Conservation (phyloP, 768 basidiomycete species). For the Suillus tomentosus region DNA sequence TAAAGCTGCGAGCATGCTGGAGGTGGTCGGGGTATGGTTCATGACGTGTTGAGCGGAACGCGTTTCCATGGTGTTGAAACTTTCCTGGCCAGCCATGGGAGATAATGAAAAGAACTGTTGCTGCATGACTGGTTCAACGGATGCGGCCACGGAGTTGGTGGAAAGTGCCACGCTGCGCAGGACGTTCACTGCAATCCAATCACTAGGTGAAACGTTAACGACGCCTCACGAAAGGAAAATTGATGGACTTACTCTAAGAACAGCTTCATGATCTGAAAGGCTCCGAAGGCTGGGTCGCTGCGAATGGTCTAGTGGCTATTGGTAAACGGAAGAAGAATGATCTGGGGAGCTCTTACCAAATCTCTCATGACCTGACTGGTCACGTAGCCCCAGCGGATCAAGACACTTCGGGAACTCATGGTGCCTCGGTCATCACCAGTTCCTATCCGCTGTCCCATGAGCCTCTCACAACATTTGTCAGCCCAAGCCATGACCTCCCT, state of each 20-base stretch:
- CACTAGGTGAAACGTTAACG: conserved; percentile 47
- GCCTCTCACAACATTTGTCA: conserved; percentile 82
- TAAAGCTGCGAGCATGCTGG: conserved; percentile 87
- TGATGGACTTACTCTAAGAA: conserved; percentile 75
- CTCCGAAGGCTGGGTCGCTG: conserved; percentile 89
- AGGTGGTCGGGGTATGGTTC: conserved; percentile 83
- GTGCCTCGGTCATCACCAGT: conserved; percentile 72
- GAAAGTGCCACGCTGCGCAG: conserved; percentile 84
- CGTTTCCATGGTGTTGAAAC: conserved; percentile 65
- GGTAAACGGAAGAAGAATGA: conserved; percentile 8
- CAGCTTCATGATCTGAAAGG: conserved; percentile 89
- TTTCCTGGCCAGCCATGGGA: conserved; percentile 89
- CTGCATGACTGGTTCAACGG: conserved; percentile 90
- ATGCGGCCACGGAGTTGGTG: conserved; percentile 89
- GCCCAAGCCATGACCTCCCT: conserved; percentile 90
- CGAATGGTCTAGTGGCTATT: conserved; percentile 70
- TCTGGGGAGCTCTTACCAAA: conserved; percentile 52
- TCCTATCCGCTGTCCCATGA: conserved; percentile 71
- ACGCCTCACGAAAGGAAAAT: conserved; percentile 12
- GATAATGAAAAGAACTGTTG: conserved; percentile 86
- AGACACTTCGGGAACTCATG: conserved; percentile 83
- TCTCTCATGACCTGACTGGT: conserved; percentile 93
- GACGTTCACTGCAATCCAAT: conserved; percentile 92
- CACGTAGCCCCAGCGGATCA: conserved; percentile 92
- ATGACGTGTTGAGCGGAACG: conserved; percentile 59